Evolutionary conservation across 2,329 filamentous ascomycete species (phyloP).

Genomic region (Fusarium sp.): DNA sequence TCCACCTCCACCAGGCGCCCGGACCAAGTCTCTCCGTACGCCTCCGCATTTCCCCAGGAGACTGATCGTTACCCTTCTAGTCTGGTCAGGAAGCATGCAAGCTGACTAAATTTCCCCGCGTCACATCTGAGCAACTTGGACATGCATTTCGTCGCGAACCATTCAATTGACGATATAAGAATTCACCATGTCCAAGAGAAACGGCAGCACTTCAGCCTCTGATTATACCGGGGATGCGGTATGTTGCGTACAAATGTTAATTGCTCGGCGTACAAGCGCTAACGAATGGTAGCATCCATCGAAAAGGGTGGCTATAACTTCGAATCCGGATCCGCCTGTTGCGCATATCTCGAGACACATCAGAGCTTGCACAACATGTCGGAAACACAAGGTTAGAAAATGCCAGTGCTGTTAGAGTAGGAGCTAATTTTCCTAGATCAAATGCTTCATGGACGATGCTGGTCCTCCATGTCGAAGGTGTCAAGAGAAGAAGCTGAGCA

Average conservation of each 20-base stretch:
- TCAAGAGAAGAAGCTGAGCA: conserved; percentile 54
- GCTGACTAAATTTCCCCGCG: conserved; percentile 29
- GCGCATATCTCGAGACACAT: conserved; percentile 57
- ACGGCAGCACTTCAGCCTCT: neutral
- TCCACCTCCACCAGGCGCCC: neutral
- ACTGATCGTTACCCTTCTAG: neutral
- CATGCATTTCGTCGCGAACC: neutral
- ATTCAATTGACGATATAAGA: neutral
- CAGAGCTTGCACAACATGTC: conserved; percentile 58
- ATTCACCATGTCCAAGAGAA: conserved; percentile 22
- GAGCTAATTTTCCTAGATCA: conserved; percentile 49
- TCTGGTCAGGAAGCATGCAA: neutral
- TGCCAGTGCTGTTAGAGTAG: rapidly evolving
- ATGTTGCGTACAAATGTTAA: rapidly evolving
- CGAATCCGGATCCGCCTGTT: conserved; percentile 59
- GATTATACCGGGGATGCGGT: conserved; percentile 16
- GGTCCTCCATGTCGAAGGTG: conserved; percentile 57
- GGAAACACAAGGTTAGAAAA: conserved; percentile 57
- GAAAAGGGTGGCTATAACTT: conserved; percentile 56
- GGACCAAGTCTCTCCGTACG: conserved; percentile 16
- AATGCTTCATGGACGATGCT: conserved; percentile 58
- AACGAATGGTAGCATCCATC: conserved; percentile 13
- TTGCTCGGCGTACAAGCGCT: neutral
- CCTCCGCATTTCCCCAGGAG: conserved; percentile 21
- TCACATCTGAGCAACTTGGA: conserved; percentile 7